phyloP scores from a whole-genome alignment of 441 rosid genomes.

The Gossypium schwendimanii region DNA sequence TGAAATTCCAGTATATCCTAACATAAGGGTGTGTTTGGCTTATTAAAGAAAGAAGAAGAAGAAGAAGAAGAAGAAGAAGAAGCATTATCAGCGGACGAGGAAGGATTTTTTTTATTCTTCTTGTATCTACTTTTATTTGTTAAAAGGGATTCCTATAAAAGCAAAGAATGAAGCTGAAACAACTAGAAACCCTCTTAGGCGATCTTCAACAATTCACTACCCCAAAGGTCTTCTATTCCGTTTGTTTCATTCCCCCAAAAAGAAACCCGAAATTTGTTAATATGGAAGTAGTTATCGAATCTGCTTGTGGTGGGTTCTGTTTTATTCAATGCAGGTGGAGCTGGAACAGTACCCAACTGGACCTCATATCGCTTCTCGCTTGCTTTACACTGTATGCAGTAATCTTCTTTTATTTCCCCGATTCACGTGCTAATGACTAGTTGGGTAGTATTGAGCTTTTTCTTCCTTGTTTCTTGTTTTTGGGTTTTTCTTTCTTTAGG shows the following conservation, averaged over 20 bases:
- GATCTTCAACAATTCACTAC: conserved; percentile 63
- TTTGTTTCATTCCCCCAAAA: not conserved
- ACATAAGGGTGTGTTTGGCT: not conserved
- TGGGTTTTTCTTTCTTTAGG: conserved; percentile 28
- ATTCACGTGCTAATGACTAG: not conserved
- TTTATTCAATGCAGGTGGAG: conserved; percentile 48
- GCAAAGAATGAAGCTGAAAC: conserved; percentile 69
- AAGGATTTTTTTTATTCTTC: not conserved
- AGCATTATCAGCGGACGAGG: not conserved
- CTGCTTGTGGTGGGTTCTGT: not conserved
- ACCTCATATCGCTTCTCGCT: conserved; percentile 92
- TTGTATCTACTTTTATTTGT: not conserved
- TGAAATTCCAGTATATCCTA: not conserved
- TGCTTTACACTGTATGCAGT: conserved; percentile 61
- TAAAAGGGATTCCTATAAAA: not conserved
- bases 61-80: not conserved
- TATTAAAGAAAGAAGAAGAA: not conserved
- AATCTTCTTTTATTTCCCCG: not conserved
- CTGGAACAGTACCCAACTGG: conserved; percentile 95
- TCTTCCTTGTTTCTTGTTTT: not conserved
- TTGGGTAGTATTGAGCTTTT: not conserved
- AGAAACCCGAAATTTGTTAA: not conserved
- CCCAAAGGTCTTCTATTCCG: conserved; percentile 49
- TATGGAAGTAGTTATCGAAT: not conserved
- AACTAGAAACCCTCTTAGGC: conserved; percentile 72